Conservation (phyloP, 2,329 filamentous ascomycete genomes). For the Xylaria sp. region DNA sequence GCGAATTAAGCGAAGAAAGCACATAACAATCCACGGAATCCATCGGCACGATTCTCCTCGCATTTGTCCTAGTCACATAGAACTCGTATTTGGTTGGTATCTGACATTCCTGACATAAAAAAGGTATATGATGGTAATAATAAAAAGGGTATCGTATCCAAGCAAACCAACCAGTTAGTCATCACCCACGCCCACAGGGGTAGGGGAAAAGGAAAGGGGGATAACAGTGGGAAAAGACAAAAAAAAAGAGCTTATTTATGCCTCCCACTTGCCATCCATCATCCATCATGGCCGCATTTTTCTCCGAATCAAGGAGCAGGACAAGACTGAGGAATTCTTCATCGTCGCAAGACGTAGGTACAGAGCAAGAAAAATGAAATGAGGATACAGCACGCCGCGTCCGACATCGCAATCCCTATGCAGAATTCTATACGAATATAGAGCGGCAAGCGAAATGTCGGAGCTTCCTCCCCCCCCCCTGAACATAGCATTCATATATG, state of each 20-base stretch:
- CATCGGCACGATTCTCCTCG: background rate
- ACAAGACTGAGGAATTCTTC: background rate
- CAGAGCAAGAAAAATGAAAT: background rate
- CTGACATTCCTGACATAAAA: constrained; percentile 5
- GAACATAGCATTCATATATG: constrained; percentile 17
- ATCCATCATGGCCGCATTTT: background rate
- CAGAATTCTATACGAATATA: constrained; percentile 8
- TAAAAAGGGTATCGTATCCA: constrained; percentile 36
- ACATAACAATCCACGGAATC: background rate
- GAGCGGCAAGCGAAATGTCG: constrained; percentile 3
- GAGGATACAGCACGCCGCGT: background rate
- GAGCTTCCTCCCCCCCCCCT: background rate
- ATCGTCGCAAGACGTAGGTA: background rate
- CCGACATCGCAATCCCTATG: background rate
- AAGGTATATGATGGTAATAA: background rate
- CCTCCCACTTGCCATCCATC: background rate
- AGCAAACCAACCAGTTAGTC: constrained; percentile 13
- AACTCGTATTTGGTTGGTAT: constrained; percentile 6
- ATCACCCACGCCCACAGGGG: background rate
- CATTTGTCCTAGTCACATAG: background rate
- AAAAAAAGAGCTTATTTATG: background rate
- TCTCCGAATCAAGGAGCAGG: background rate
- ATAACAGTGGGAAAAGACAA: background rate
- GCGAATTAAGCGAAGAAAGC: background rate
- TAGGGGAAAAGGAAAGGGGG: background rate